Evolutionary conservation across 2,329 filamentous ascomycete genomes (phyloP), one percentile per base, ranked within the genome.

Genomic region (Ceratocystis huliohia): DNA sequence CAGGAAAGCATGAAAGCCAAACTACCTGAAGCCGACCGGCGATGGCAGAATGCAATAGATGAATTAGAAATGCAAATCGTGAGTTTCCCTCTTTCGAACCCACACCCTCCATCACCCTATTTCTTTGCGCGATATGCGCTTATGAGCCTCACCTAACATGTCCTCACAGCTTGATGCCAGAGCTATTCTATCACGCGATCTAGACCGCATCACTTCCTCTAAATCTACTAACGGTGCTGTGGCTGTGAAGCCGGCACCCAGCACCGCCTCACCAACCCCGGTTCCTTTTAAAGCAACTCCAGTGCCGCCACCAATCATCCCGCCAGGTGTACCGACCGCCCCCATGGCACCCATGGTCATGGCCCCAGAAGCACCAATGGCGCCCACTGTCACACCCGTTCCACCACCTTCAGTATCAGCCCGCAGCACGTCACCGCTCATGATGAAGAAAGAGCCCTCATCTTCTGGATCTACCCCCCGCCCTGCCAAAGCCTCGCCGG

Each of bases 51-150:
- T 66, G 80, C 81, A 6, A 74, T 86, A 1, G 81, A 85, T 69
- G 80, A 82, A 5, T 71, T 86, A 4, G 83, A 86, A 71, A 74
- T 73, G 67, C 81, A 85, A 30, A 83, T 85, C 71, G 83, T 84
- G 75, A 73, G 79, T 66, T 33, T 30, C 30, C 17, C 10, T 30
- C 53, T n/a, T 41, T 41, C n/a, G 25, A 30, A 22, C 28, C 10
- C 22, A 59, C 25, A 4, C 46, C 10, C 25, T 46, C 17, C 30
- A 20, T 7, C 17, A 2, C 45, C 22, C 10, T n/a, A 5, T 63
- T 30, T 45, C 3, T 28, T 45, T 17, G 44, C 1, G 3, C 17
- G 28, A 25, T 2, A 28, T 48, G 41, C 22, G 33, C 22, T 33
- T 41, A 15, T 41, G 37, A 30, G 8, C 45, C 37, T 8, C 20